Conservation (phyloP, 768 basidiomycete species). For the Boletus edulis region DNA sequence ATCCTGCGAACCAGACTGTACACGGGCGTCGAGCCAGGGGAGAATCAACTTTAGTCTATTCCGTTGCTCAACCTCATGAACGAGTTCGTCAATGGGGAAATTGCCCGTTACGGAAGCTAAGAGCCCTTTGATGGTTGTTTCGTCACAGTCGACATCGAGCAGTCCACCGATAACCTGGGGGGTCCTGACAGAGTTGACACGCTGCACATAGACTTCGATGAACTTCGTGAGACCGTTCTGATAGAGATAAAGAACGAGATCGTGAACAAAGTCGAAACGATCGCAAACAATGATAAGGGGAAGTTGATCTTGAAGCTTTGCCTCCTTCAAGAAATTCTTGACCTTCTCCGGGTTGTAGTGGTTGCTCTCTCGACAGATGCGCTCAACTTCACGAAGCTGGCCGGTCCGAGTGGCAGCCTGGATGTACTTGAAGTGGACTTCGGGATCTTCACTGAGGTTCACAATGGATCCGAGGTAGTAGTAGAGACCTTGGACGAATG, state of each 20-base stretch:
- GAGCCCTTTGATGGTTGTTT: conserved; percentile 91
- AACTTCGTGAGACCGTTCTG: conserved; percentile 96
- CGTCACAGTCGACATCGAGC: conserved; percentile 97
- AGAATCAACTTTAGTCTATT: conserved; percentile 96
- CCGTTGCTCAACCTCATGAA: conserved; percentile 94
- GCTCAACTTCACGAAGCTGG: conserved; percentile 98
- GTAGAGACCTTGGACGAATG: conserved; percentile 65
- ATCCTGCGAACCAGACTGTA: conserved; percentile 93
- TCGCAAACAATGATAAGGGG: conserved; percentile 99
- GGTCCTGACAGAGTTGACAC: conserved; percentile 94
- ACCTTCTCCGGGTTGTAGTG: conserved; percentile 99
- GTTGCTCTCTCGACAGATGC: conserved; percentile 97
- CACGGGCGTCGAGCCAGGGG: conserved; percentile 94
- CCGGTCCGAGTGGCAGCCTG: conserved; percentile 98
- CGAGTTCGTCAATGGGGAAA: conserved; percentile 97
- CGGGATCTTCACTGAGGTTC: conserved; percentile 92
- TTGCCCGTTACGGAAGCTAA: conserved; percentile 92
- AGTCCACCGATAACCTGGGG: conserved; percentile 97
- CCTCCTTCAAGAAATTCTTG: conserved; percentile 99
- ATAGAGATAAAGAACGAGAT: conserved; percentile 96
- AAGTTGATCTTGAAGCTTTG: conserved; percentile 92
- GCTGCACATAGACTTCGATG: conserved; percentile 99
- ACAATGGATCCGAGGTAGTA: conserved; percentile 98
- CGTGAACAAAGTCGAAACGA: conserved; percentile 99
- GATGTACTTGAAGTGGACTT: conserved; percentile 99